phyloP scores from a whole-genome alignment of 495 filamentous ascomycete genomes.

The Xylona heveae region DNA sequence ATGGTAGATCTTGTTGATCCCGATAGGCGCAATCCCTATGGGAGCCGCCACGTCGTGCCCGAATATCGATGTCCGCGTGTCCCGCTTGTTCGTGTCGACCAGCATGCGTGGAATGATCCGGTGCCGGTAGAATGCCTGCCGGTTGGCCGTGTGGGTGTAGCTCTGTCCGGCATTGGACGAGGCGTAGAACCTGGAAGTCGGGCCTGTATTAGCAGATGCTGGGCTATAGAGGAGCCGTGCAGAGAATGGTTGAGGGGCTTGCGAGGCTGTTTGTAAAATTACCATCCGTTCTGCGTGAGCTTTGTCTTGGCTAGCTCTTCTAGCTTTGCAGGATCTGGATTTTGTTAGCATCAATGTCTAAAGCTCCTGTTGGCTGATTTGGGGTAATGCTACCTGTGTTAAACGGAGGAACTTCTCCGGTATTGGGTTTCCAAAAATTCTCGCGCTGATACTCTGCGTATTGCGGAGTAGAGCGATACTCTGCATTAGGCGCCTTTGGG shows the following conservation, averaged over 20 bases:
- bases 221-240: too few relatives aligned
- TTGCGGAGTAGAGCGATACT: constrained; percentile 33
- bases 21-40: constrained; percentile 43
- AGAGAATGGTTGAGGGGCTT: constrained; percentile 5
- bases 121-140: constrained; percentile 47
- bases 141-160: constrained; percentile 41
- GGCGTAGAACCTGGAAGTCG: constrained; percentile 30
- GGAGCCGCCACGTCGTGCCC: constrained; percentile 35
- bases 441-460: constrained; percentile 40
- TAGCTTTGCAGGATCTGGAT: constrained; percentile 29
- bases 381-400: constrained; percentile 20
- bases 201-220: not conserved
- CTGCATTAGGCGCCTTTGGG: constrained; percentile 32
- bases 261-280: not conserved
- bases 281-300: constrained; percentile 29
- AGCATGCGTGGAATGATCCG: constrained; percentile 40
- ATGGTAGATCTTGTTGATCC: constrained; percentile 46
- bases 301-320: constrained; percentile 34
- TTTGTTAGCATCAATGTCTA: not conserved
- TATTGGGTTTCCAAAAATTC: constrained; percentile 35
- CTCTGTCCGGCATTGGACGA: constrained; percentile 45
- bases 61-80: constrained; percentile 37
- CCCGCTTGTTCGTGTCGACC: constrained; percentile 36
- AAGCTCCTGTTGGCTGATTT: constrained; percentile 7
- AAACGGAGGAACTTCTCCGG: constrained; percentile 30